Evolutionary conservation across 805 yeast species (phyloP), one percentile per base, ranked within the genome.

Genomic region (Kuraishia hungarica): DNA sequence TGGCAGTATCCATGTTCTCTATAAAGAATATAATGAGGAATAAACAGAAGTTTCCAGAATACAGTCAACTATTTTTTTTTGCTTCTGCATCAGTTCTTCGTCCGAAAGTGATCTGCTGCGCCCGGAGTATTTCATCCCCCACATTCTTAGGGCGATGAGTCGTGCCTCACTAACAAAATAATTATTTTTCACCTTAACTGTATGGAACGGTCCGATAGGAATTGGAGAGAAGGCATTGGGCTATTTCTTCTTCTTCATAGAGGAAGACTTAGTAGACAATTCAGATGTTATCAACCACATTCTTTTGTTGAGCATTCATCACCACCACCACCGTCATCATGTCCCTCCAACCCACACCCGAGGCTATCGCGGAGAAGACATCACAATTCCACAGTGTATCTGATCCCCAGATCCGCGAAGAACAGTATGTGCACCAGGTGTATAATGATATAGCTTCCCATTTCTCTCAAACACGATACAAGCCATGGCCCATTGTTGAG

Each of bases 401-500:
- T 13, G 43, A 35, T 77, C 21, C 84, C 90, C 1, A 75, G 73
- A 39, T 65, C 11, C 86, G 83, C 67, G 99, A 94, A 64, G 82
- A 84, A 51, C 77, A 78, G 53, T 85, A 81, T 64, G 99, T 94
- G 1, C 99, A 94, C 68, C 80, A 81, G n/a, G 96, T 94, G 11
- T 94, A 94, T 72, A 89, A 94, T 65, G 88, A 87, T 57, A 94
- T 94, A 28, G 98, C 99, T 0, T 62, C 84, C 10, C 99, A 94
- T 67, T 94, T 94, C 68, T 92, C 98, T 1, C 86, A 86, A 61
- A 94, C 99, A 0, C 71, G 99, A 51, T 94, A 92, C 71, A 93
- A 88, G 73, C 97, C 98, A 26, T 94, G 99, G 99, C 98, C 98
- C 7, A 83, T 91, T 21, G 99, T 94, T 24, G 89, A 88, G 53